Base-by-base conservation (phyloP, 2,329 filamentous ascomycete genomes). In the Byssothecium circinans region DNA sequence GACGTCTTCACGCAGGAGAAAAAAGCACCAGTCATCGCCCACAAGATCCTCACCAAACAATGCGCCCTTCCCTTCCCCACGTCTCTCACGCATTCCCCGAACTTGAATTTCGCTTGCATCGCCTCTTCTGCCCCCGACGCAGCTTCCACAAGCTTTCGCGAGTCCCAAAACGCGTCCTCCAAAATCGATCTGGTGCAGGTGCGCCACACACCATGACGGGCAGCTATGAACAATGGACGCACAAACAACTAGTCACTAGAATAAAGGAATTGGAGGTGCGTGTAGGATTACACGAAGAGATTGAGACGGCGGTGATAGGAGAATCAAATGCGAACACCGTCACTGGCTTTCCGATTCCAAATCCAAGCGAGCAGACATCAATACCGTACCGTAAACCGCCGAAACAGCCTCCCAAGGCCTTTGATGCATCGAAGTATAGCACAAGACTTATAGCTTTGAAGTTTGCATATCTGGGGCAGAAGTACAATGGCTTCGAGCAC, bases 401-500 rank as follows among this genome's bases (percentile, higher is more conserved):
- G 19, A 68, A 67, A 42, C 69, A 72, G n/a, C 57, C 65, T 34
- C 61, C 69, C 20, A 75, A 79, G 53, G 76, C 76, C 42, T 86
- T 96, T 63, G 89, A 97, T 67, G 84, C 89, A 0, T 84, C 84
- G 12, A 87, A 84, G 65, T 96, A 96, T 70, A 81, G 83, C 29
- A 95, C 90, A 1, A 84, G 94, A 38, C 84, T 87, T 51, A 88
- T 99, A 54, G 94, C 92, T 7, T 77, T 99, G 49, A 97, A 96
- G 71, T 85, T 99, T 53, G 91, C 94, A 32, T 99, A 99, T 69
- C 75, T 97, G 29, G 94, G 94, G 38, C 88, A 89, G 68, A 82
- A 83, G 45, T 99, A 97, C 71, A 92, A 94, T 71, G 94, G 94
- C 1, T 95, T 91, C 69, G 94, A 99, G 75, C 89, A 92, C 71